A percentile compares a stretch with the other conserved stretches of the same genome.
Conservation (phyloP, 305 asterid species). For the Lippia alba region DNA sequence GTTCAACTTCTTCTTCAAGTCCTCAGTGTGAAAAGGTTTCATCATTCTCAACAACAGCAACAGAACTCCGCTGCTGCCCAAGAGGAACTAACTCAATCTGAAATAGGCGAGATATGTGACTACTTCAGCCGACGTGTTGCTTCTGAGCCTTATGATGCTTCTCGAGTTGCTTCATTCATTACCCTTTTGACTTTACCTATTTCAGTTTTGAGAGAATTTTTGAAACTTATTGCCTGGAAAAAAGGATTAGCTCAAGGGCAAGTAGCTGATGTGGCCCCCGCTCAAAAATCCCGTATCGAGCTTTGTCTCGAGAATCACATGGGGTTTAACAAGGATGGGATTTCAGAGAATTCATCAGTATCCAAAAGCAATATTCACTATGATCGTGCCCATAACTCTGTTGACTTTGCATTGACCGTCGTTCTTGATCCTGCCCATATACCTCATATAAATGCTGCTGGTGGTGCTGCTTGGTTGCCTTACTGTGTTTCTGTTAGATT, state of each 20-base stretch:
- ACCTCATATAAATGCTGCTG: slow-evolving; percentile 92
- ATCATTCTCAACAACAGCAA: slow-evolving; percentile 94
- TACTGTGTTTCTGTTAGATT: slow-evolving; percentile 91
- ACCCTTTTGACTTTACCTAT: slow-evolving; percentile 93
- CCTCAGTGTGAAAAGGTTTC: slow-evolving; percentile 89
- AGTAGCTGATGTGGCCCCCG: slow-evolving; percentile 74
- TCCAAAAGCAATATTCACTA: slow-evolving; percentile 92
- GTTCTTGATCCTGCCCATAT: slow-evolving; percentile 93
- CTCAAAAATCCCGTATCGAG: slow-evolving; percentile 95
- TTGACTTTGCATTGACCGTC: slow-evolving; percentile 92
- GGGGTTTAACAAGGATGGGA: slow-evolving; percentile 66
- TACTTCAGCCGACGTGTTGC: slow-evolving; percentile 99
- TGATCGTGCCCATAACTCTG: slow-evolving; percentile 79
- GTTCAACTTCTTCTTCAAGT: slow-evolving; percentile 99
- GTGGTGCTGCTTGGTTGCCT: slow-evolving; percentile 99
- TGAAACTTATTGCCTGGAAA: slow-evolving; percentile 98
- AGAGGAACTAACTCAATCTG: slow-evolving; percentile 90
- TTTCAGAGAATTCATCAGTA: slow-evolving; percentile 54
- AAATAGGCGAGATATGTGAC: slow-evolving; percentile 95
- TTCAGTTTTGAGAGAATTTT: slow-evolving; percentile 87
- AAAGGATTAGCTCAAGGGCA: slow-evolving; percentile 87
- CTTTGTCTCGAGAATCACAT: slow-evolving; percentile 91
- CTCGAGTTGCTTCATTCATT: slow-evolving; percentile 98
- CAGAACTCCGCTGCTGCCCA: slow-evolving; percentile 75
- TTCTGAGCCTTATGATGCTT: slow-evolving; percentile 97